Evolutionary conservation across 148 eudicot species (phyloP), one percentile per base, ranked within the genome.

Genomic region (Salicornia ramosissima): DNA sequence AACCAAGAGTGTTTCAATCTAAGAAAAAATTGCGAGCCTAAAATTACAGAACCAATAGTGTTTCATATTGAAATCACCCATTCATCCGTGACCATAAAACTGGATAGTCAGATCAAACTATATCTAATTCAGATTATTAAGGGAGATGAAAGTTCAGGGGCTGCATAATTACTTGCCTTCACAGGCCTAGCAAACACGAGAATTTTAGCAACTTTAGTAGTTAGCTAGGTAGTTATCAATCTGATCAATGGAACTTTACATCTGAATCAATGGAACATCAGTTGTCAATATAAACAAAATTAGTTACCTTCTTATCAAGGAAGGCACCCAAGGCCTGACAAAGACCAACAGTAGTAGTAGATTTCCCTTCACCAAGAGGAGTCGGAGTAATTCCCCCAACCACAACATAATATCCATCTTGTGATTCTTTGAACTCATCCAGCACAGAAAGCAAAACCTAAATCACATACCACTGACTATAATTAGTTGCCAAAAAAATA

Each of bases 351-450:
- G 97, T 90, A 42, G 99, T 94, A 30, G 98, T 94, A 57, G 99
- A 94, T 75, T 94, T 94, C 70, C 99, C 99, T 84, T 94, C 99
- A 50, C 99, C 99, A 45, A 94, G 92, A 68, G 99, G 99, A 29
- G 99, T 94, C 47, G 99, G 99, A 70, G 97, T 90, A 42, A 94
- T 94, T 31, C 99, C 97, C 28, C 97, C 99, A 69, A 94, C 99
- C 69, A 94, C 97, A 75, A 94, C 99, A 71, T 94, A 94, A 67
- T 90, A 94, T 45, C 97, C 99, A 80, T 90, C 87, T 59, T 69
- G 81, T 28, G 80, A 67, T 78, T 77, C 90, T 84, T 89, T 42
- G 21, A 87, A 67, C 54, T 90, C 97, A 73, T 90, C 96, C 61
- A 90, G 71, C 52, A 75, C 99, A 16, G 97, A 86, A 75, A 94